phyloP scores from a whole-genome alignment of 371 early-diverging fungal species.

The Funneliformis caledonium region DNA sequence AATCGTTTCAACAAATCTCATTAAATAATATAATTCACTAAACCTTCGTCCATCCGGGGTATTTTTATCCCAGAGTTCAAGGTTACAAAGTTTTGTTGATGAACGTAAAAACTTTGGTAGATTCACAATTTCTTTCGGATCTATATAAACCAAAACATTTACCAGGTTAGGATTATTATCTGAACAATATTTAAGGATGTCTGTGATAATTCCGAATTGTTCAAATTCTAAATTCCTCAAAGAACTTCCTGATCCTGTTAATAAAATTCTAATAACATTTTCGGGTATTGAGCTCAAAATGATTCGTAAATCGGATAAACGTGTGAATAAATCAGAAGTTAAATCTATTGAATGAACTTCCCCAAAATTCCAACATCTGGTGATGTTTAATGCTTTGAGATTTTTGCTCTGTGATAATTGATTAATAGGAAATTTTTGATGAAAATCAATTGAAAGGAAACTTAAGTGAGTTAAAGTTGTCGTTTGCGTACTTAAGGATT shows the following conservation, averaged over 20 bases:
- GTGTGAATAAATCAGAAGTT: too few relatives aligned
- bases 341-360: not conserved
- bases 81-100: not conserved
- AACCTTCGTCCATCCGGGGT: not conserved
- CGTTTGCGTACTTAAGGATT: not conserved
- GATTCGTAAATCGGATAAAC: not conserved
- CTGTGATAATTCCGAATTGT: not conserved
- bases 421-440: not conserved
- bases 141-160: not conserved
- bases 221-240: not conserved
- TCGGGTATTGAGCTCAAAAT: not conserved
- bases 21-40: not conserved
- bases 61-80: conserved; percentile 10
- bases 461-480: not conserved
- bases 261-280: too few relatives aligned
- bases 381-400: not conserved
- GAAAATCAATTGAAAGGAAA: not conserved
- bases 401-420: not conserved
- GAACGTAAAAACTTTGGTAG: not conserved
- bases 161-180: not conserved
- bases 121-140: not conserved
- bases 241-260: not conserved
- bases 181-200: too few relatives aligned
- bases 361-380: not conserved
- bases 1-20: not conserved